Evolutionary conservation across 1,139 yeast species (phyloP), one percentile per base, ranked within the genome.

Genomic region (Debaryomyces sp.): DNA sequence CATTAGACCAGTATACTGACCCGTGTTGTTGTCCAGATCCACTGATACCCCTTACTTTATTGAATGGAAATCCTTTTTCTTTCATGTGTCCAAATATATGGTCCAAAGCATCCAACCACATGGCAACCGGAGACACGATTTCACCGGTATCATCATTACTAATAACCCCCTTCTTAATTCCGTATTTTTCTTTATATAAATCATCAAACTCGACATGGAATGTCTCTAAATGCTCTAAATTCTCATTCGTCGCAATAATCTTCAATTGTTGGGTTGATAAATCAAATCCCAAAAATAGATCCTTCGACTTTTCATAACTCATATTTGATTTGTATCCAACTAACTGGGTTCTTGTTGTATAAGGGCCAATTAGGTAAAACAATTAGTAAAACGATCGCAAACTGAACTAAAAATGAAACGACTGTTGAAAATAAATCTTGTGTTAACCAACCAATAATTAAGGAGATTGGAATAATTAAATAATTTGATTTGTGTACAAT

Each of bases 1-100:
- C 58, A 3, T 65, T 44, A 2, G 89, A 78, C 94, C 96, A 89
- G 61, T 75, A 91, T 1, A 91, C 91, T 3, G 96, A 86, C 0
- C 96, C 97, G 61, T 91, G 97, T 61, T 91, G 97, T 68, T 91
- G 97, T 47, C 96, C 87, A 0, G 96, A 89, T 0, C 97, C 97
- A 46, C 89, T 80, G 45, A 91, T 78, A 1, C 89, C 92, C 37
- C 58, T 71, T n/a, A 91, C 91, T 41, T 68, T 62, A 2, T 68
- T 59, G 60, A 91, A 81, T 4, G 86, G 87, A 59, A 89, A 83
- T 1, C 66, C 56, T 26, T 78, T 79, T 1, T 61, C 45, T 51
- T 73, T 70, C 84, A 89, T 81, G 48, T 75, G 63, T n/a, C 59
- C 64, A 50, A 91, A 77, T 2, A 89, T 69, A 50, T 80, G 62